Base-by-base conservation (phyloP, 441 rosid species). In the Croton setiger region DNA sequence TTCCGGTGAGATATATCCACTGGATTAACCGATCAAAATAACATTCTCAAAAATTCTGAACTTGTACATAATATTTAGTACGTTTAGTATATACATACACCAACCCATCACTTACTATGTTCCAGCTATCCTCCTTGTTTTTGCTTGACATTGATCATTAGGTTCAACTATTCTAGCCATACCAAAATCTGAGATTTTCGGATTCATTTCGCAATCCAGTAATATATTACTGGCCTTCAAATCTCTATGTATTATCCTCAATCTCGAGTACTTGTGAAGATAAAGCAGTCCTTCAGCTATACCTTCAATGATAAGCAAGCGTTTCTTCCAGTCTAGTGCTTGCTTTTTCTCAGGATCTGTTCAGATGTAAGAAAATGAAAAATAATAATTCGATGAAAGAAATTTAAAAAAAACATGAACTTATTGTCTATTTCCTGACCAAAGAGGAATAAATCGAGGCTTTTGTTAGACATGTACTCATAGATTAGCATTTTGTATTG, bases 391-490 rank as follows among this genome's bases (percentile, higher is more conserved):
- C 0, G 3, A 18, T n/a, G 31, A 20, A 20, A 53, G 3, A 53
- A 4, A 18, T n/a, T 18, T 18, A 4, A 53, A 12, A 18, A 8
- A 53, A 53, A 20, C 0, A 3, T 7, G n/a, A 4, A 49, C 21
- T 17, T 21, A 49, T 1, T 37, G 11, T 18, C 12, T 3, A 53
- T 20, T 53, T 0, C 13, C 33, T 18, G 7, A 66, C 60, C 69
- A 66, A 66, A 66, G 37, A 66, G 60, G 69, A 66, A 66, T 8
- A 35, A 10, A 36, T 66, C 49, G n/a, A 66, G 53, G 69, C 69
- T 66, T 27, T 41, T 66, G 2, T 51, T 41, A 5, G 58, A 11
- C 27, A 52, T 17, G 13, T 53, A 66, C 27, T 66, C 69, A 0
- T 53, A 66, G 49, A 66, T 39, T 5, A 66, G 31, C 20, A 66